Evolutionary conservation across 2,329 filamentous ascomycete species (phyloP).

Genomic region (Fusarium napiforme): DNA sequence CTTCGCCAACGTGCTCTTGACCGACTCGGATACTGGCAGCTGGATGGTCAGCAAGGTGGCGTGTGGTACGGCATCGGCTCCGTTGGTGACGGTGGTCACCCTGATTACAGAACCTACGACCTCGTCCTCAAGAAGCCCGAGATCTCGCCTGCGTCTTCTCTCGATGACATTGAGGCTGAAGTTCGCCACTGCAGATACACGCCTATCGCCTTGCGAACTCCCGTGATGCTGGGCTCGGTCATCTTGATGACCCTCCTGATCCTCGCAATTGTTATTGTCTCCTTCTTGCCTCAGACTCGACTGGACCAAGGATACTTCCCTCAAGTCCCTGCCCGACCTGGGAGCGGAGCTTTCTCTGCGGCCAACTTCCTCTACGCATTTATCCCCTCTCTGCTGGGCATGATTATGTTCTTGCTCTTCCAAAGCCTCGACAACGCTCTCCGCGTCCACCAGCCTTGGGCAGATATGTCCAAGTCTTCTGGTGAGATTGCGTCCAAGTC

Average conservation of each 20-base stretch:
- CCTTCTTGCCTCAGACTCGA: constrained; percentile 76
- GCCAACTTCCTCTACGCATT: constrained; percentile 91
- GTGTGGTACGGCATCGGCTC: constrained; percentile 83
- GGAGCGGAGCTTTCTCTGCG: constrained; percentile 76
- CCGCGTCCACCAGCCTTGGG: constrained; percentile 76
- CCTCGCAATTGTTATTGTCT: constrained; percentile 78
- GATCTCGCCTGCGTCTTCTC: constrained; percentile 47
- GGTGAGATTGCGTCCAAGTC: constrained; percentile 72
- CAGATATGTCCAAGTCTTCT: constrained; percentile 65
- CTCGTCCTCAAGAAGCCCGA: constrained; percentile 45
- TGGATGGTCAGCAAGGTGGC: constrained; percentile 70
- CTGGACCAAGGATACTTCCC: constrained; percentile 79
- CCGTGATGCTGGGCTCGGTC: constrained; percentile 73
- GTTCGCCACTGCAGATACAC: constrained; percentile 68
- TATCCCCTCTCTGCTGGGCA: constrained; percentile 74
- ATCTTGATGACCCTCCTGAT: constrained; percentile 70
- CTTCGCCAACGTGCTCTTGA: constrained; percentile 69
- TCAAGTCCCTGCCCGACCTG: constrained; percentile 69
- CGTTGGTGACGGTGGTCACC: constrained; percentile 48
- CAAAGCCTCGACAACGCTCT: constrained; percentile 73
- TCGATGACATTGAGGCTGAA: constrained; percentile 44
- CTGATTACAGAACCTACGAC: constrained; percentile 37
- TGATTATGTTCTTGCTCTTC: constrained; percentile 73
- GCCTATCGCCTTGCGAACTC: constrained; percentile 79
- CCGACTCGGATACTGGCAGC: constrained; percentile 87